A percentile compares a stretch with the other conserved stretches of the same genome.
These are phyloP conservation scores for Zopfochytrium polystomum DNA, from an alignment of 371 early-diverging fungal genomes.

Conservation along the genomic window DNA sequence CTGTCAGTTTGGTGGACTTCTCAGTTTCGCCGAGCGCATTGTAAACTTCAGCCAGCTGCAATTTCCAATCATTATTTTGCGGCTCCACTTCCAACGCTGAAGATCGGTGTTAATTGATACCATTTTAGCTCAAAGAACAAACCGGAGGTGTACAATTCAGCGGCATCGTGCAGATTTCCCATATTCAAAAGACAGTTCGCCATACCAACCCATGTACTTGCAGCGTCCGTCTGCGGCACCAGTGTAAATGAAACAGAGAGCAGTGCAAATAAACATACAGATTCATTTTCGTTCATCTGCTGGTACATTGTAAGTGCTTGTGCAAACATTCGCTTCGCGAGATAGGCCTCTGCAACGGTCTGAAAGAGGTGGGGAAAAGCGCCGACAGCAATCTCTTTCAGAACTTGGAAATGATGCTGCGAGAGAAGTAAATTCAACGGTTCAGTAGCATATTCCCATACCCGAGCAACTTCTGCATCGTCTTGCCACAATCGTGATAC, in stretches of 20 bases:
- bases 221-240: conserved; percentile 21
- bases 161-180: conserved; percentile 64
- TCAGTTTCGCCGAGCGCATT: conserved; percentile 79
- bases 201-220: conserved; percentile 47
- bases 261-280: background rate
- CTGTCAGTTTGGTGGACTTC: conserved; percentile 59
- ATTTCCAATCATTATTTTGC: conserved; percentile 67
- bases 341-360: conserved; percentile 79
- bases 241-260: background rate
- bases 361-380: conserved; percentile 74
- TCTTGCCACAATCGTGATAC: conserved; percentile 55
- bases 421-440: conserved; percentile 1
- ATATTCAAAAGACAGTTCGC: conserved; percentile 70
- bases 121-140: background rate
- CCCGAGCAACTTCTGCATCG: conserved; percentile 64
- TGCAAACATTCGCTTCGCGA: conserved; percentile 65
- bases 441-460: conserved; percentile 23
- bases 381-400: conserved; percentile 51
- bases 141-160: conserved; percentile 53
- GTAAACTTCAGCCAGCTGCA: conserved; percentile 77
- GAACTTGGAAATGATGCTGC: conserved; percentile 59
- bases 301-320: conserved; percentile 35
- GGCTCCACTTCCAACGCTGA: conserved; percentile 58
- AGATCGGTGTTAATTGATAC: background rate
- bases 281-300: conserved; percentile 55